A percentile compares a stretch with the other conserved stretches of the same genome.
These are phyloP conservation scores for Spatholobus suberectus DNA, from an alignment of 306 rosid genomes.

Conservation along the genomic window DNA sequence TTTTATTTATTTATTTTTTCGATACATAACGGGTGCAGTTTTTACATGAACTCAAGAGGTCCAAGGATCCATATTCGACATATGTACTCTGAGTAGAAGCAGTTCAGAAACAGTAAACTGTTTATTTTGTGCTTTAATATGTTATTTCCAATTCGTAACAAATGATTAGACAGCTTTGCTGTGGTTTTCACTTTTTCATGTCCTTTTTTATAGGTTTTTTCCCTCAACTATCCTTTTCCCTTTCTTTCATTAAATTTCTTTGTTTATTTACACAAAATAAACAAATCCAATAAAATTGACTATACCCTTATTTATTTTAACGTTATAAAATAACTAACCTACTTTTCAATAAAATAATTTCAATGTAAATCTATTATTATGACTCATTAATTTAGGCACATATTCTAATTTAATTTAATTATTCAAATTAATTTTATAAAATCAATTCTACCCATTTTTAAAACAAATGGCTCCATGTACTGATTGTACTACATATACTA, in stretches of 20 bases:
- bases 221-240: no score
- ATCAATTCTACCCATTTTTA: not conserved
- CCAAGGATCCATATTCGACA: no score
- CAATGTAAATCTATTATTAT: not conserved
- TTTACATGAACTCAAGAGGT: no score
- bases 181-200: no score
- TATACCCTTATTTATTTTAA: not conserved
- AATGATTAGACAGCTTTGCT: not conserved
- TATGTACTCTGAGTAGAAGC: no score
- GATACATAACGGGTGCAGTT: no score
- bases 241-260: not conserved
- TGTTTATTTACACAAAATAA: not conserved
- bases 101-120: no score
- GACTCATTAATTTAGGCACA: not conserved
- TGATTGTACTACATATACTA: not conserved
- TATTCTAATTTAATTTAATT: not conserved
- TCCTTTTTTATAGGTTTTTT: not conserved
- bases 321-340: no score
- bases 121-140: no score
- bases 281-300: not conserved
- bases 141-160: not conserved
- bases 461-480: not conserved
- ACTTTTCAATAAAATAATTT: not conserved
- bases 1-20: no score
- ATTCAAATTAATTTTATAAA: not conserved